These are phyloP conservation scores for Chaetomiaceae sp. DNA, from an alignment of 2,329 filamentous ascomycete species.

Conservation along the genomic window DNA sequence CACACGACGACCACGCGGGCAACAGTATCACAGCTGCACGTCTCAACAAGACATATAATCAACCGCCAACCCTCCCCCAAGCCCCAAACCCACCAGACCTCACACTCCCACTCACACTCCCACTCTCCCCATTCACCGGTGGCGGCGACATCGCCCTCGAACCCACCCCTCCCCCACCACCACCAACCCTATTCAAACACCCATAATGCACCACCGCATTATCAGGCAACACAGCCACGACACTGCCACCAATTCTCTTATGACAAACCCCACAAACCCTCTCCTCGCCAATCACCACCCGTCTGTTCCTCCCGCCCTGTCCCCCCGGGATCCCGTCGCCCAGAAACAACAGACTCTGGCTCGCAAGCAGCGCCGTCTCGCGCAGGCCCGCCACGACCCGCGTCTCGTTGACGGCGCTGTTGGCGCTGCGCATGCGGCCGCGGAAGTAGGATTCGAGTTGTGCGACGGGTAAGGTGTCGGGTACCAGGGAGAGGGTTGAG, in stretches of 20 bases:
- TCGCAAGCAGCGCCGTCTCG: conserved; percentile 72
- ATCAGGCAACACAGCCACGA: conserved; percentile 84
- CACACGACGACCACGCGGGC: too few species aligned
- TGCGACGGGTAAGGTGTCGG: conserved; percentile 69
- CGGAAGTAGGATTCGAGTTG: conserved; percentile 88
- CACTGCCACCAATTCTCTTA: conserved; percentile 86
- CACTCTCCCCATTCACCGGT: neutral
- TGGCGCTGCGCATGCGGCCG: conserved; percentile 82
- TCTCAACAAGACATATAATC: neutral
- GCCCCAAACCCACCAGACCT: neutral
- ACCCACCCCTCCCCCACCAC: conserved; percentile 20
- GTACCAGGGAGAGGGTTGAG: conserved; percentile 82
- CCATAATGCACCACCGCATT: conserved; percentile 78
- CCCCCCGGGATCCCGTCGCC: conserved; percentile 58
- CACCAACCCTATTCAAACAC: conserved; percentile 55
- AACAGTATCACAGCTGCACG: too few species aligned
- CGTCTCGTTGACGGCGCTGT: conserved; percentile 73
- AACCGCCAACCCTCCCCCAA: conserved; percentile 2
- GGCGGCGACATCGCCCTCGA: conserved; percentile 6
- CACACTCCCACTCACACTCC: neutral
- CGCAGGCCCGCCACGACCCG: conserved; percentile 72
- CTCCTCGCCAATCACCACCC: conserved; percentile 83
- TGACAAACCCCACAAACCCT: conserved; percentile 88
- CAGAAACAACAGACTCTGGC: conserved; percentile 68
- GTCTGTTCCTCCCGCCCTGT: conserved; percentile 51